Conservation (phyloP, 345 rosid species). For the Eucalyptus virginea region DNA sequence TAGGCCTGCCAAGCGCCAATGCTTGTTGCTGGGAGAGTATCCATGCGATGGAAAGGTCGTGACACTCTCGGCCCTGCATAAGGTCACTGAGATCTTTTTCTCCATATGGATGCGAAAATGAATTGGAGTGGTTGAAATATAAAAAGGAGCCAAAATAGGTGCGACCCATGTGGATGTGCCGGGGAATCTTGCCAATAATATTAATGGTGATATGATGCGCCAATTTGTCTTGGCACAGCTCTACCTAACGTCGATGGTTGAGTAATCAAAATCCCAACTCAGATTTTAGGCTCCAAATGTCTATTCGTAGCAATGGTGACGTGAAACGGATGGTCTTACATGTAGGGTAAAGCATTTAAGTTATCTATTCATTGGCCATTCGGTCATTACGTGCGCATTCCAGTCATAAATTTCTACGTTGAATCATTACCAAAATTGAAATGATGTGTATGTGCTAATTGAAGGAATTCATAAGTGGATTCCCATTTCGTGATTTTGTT, state of each 20-base stretch:
- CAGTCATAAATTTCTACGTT: neutral
- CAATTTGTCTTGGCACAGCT: neutral
- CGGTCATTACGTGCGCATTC: neutral
- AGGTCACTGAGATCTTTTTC: neutral
- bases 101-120: neutral
- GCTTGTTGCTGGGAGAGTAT: neutral
- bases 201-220: neutral
- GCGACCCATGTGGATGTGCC: neutral
- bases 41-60: neutral
- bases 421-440: neutral
- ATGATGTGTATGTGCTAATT: neutral
- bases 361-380: neutral
- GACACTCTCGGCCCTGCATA: neutral
- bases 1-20: neutral
- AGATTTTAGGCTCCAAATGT: neutral
- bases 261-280: neutral
- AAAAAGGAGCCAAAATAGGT: neutral
- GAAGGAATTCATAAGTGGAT: neutral
- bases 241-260: neutral
- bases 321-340: neutral
- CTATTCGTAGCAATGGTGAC: neutral
- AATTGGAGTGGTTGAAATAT: neutral
- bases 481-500: neutral
- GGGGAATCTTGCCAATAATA: neutral
- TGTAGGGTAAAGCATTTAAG: neutral